Evolutionary conservation across 2,329 filamentous ascomycete genomes (phyloP).

Genomic region (Phyllosticta citribraziliensis): DNA sequence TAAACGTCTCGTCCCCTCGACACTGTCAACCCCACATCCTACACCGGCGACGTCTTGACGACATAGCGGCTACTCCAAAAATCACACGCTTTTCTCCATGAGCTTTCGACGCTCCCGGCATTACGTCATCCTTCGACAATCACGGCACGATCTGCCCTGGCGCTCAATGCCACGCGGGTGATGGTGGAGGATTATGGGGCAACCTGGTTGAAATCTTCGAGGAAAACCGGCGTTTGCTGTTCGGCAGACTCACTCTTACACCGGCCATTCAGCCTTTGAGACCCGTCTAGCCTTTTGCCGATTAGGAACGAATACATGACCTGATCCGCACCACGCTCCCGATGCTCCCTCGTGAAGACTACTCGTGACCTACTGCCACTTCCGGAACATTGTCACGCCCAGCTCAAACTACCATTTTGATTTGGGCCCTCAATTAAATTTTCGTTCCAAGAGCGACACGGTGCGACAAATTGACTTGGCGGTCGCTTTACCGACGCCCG

Average conservation of each 20-base stretch:
- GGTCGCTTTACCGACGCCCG: background rate
- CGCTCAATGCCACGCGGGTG: background rate
- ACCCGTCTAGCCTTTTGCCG: constrained; percentile 1
- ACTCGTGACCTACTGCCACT: background rate
- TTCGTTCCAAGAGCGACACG: constrained; percentile 8
- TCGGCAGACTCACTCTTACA: constrained; percentile 8
- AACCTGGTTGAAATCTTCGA: constrained; percentile 11
- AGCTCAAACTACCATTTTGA: constrained; percentile 5
- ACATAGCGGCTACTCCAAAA: background rate
- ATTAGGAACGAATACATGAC: constrained; percentile 8
- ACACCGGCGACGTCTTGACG: constrained; percentile 13
- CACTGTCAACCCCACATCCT: constrained; percentile 22
- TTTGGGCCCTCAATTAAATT: constrained; percentile 6
- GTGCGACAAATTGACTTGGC: constrained; percentile 10
- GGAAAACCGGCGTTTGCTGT: constrained; percentile 3
- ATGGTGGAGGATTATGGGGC: constrained; percentile 4
- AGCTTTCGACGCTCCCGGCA: constrained; percentile 1
- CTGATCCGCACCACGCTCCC: constrained; percentile 2
- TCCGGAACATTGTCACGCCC: constrained; percentile 11
- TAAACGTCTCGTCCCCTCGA: constrained; percentile 37
- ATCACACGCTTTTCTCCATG: background rate
- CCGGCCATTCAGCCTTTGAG: constrained; percentile 9
- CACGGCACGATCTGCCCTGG: constrained; percentile 2
- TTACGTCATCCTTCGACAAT: constrained; percentile 10
- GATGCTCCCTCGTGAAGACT: background rate